phyloP scores from a whole-genome alignment of 805 yeast species.

The Myxozyma vanderwaltii region DNA sequence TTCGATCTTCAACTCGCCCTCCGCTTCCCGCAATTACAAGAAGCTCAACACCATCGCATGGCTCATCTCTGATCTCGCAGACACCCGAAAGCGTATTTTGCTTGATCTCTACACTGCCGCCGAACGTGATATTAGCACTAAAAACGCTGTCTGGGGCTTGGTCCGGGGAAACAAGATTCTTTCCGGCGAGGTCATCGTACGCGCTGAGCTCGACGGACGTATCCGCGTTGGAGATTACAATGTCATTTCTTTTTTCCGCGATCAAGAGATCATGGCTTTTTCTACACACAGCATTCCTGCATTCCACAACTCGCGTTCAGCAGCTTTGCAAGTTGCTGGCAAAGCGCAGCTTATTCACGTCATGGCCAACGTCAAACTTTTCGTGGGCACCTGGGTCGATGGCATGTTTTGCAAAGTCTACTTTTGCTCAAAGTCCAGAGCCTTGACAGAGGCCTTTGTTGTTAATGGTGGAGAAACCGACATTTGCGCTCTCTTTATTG shows the following conservation, averaged over 20 bases:
- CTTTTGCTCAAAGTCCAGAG: constrained; percentile 61
- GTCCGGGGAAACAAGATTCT: constrained; percentile 40
- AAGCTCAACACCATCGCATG: constrained; percentile 35
- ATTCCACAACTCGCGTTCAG: constrained; percentile 2
- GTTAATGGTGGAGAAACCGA: constrained; percentile 45
- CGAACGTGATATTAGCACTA: constrained; percentile 38
- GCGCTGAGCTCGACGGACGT: constrained; percentile 39
- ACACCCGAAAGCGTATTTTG: constrained; percentile 37
- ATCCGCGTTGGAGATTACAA: constrained; percentile 39
- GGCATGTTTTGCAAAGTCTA: constrained; percentile 54
- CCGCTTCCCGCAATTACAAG: constrained; percentile 36
- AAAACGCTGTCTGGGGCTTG: constrained; percentile 40
- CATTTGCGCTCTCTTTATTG: constrained; percentile 64
- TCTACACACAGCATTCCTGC: constrained; percentile 41
- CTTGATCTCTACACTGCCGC: constrained; percentile 37
- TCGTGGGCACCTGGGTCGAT: constrained; percentile 11
- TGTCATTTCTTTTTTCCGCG: constrained; percentile 64
- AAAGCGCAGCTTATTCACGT: constrained; percentile 56
- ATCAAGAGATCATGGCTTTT: constrained; percentile 70
- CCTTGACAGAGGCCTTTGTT: constrained; percentile 79
- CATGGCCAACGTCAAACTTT: constrained; percentile 70
- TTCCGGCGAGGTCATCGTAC: constrained; percentile 41
- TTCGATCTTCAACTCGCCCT: constrained; percentile 30
- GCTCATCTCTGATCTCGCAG: constrained; percentile 38
- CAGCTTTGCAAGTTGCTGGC: background rate